Conservation (phyloP, 2,329 filamentous ascomycete species). For the Emergomyces pasteurianus region DNA sequence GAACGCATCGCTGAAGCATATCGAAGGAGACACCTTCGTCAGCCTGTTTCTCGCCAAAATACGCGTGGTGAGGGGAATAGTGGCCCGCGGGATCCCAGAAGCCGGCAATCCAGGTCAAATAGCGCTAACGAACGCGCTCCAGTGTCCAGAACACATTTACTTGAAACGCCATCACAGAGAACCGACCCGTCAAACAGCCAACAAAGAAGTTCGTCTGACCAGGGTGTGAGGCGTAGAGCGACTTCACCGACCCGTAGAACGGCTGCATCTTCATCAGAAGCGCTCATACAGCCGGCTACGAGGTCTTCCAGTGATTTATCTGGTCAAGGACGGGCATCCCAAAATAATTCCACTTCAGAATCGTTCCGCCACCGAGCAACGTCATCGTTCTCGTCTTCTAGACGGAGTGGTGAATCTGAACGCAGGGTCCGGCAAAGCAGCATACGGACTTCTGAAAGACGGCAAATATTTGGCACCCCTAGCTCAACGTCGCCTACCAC, state of each 20-base stretch:
- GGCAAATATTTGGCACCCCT: not conserved
- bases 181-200: slow-evolving; percentile 4
- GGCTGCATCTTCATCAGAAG: slow-evolving; percentile 22
- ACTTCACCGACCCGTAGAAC: slow-evolving; percentile 16
- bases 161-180: slow-evolving; percentile 10
- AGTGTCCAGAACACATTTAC: slow-evolving; percentile 13
- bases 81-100: not conserved
- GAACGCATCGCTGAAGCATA: slow-evolving; percentile 86
- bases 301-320: slow-evolving; percentile 56
- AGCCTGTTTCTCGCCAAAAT: slow-evolving; percentile 5
- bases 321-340: slow-evolving; percentile 16
- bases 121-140: slow-evolving; percentile 9
- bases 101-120: not conserved
- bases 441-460: not conserved
- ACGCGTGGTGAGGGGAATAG: not conserved
- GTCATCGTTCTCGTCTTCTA: not conserved
- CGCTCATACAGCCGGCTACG: slow-evolving; percentile 32
- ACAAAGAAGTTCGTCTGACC: slow-evolving; percentile 17
- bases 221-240: slow-evolving; percentile 14
- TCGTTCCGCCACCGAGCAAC: not conserved
- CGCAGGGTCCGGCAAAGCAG: not conserved
- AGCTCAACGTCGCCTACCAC: not conserved
- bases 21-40: slow-evolving; percentile 50
- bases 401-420: not conserved
- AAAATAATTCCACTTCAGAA: not conserved